phyloP scores from a whole-genome alignment of 306 rosid genomes.

The Hippophae rhamnoides region DNA sequence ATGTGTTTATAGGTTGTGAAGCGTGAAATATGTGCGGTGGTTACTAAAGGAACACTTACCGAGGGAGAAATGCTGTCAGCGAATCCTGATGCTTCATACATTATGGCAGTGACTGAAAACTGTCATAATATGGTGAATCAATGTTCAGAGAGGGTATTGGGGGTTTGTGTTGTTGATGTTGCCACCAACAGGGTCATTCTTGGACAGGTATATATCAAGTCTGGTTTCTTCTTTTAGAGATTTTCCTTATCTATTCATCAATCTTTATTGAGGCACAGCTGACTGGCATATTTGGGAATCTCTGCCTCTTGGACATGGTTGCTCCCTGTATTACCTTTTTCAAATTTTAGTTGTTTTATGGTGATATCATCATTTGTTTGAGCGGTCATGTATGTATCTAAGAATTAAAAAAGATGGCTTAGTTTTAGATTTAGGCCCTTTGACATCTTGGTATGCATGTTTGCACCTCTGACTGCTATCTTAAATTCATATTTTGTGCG shows the following conservation, averaged over 20 bases:
- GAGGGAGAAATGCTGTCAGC: slow-evolving; percentile 78
- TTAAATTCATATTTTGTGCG: slow-evolving; percentile 1
- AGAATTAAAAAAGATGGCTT: too few species aligned
- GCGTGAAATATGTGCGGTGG: slow-evolving; percentile 91
- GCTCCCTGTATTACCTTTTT: too few species aligned
- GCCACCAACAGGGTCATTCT: slow-evolving; percentile 70
- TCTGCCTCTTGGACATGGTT: too few species aligned
- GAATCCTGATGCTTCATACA: slow-evolving; percentile 74
- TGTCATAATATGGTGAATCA: slow-evolving; percentile 32
- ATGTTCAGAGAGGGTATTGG: slow-evolving; percentile 43
- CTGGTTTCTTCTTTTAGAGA: not conserved
- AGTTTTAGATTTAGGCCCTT: not conserved
- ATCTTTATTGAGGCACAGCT: not conserved
- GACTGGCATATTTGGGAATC: not conserved
- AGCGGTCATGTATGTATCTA: too few species aligned
- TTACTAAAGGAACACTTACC: slow-evolving; percentile 79
- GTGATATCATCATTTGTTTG: too few species aligned
- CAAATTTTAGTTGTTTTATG: too few species aligned
- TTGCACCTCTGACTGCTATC: slow-evolving; percentile 9
- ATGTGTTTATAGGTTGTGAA: slow-evolving; percentile 59
- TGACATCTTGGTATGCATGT: not conserved
- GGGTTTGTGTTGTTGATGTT: slow-evolving; percentile 77
- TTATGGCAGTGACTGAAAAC: slow-evolving; percentile 77
- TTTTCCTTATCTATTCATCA: not conserved
- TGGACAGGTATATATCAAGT: slow-evolving; percentile 60